Base-by-base conservation (phyloP, 352 stramenopile species). In the Phytophthora cryptogea region DNA sequence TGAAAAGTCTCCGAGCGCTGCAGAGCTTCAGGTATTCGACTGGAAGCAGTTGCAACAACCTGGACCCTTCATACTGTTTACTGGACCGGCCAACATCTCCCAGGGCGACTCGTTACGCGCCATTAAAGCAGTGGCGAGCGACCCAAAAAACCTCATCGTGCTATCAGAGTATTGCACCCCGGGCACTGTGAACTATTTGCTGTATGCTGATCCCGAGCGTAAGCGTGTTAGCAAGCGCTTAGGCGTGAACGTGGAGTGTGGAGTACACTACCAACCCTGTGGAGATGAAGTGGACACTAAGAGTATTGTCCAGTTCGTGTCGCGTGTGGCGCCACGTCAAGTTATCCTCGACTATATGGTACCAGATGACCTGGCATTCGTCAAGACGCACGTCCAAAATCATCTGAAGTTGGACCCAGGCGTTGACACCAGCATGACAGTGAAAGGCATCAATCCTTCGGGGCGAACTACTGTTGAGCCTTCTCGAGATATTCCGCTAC, bases 231-330 rank as follows among this genome's bases (percentile, higher is more conserved):
- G 69, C 49, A 94, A 95, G 56, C 70, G 75, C 0, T 68, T 95
- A 13, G 78, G 82, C n/a, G 80, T 84, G 3, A 73, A 67, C 6
- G 68, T 95, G 13, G 67, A 73, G 13, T 95, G 87, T 44, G 85
- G 87, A 8, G 82, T 95, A 13, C 87, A 95, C 54, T 93, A 90
- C 28, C 88, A 94, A 33, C 87, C 87, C 33, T 92, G 83, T 39
- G 72, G 85, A 8, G 86, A 95, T 59, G 87, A 95, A 74, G 80
- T 92, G 9, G 87, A 94, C 37, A 76, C 85, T 2, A 92, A 89
- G 58, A 94, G 83, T 40, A 92, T 94, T 33, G 82, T 94, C 27
- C 83, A 92, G 40, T 68, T 95, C 5, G 78, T 76, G 17, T 74
- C 77, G 5, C 70, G 78, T 27, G 72, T 91, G 23, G 62, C 66